Conservation (phyloP, 1,139 yeast genomes). For the Candida labiduridarum region DNA sequence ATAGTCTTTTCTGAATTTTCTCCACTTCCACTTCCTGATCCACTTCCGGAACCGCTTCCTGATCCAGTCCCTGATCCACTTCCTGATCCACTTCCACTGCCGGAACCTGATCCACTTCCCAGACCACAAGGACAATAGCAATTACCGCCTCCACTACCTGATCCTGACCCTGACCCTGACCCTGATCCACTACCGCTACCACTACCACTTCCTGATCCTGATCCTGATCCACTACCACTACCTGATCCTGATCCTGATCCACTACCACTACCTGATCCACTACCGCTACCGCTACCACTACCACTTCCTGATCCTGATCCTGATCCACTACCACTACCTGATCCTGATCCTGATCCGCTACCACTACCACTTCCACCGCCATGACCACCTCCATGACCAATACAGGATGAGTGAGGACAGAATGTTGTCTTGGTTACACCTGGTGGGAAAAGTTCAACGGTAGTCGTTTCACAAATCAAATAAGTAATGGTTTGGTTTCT, state of each 20-base stretch:
- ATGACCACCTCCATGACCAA: neutral
- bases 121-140: neutral
- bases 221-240: too few species aligned
- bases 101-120: too few species aligned
- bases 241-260: neutral
- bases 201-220: too few species aligned
- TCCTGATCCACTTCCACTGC: neutral
- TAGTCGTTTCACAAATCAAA: slow-evolving; percentile 1
- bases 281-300: neutral
- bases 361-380: neutral
- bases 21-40: neutral
- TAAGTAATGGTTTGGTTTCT: neutral
- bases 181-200: neutral
- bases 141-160: neutral
- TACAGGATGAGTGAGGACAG: neutral
- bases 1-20: neutral
- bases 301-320: neutral
- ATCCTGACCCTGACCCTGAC: neutral
- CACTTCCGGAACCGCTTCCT: neutral
- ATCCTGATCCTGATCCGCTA: neutral
- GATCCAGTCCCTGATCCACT: neutral
- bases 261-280: neutral
- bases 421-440: slow-evolving; percentile 4
- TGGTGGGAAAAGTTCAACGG: slow-evolving; percentile 2
- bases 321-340: too few species aligned